Evolutionary conservation across 371 early-diverging fungal species (phyloP), one percentile per base, ranked within the genome.

Genomic region (Blastocladiella emersonii): DNA sequence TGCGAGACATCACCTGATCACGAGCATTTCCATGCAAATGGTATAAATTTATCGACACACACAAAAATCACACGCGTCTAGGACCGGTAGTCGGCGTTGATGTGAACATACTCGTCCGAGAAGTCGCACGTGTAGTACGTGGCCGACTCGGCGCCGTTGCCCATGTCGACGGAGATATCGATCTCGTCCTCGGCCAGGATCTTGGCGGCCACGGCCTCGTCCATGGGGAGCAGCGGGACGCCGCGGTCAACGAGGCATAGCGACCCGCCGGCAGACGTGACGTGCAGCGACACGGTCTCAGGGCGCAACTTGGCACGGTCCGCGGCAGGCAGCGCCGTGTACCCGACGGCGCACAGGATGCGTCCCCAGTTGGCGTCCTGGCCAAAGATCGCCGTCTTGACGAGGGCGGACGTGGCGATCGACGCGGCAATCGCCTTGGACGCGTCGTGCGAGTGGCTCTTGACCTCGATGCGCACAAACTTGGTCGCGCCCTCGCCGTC

Each of bases 311-410:
- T 78, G n/a, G 68, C 66, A 3, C 93, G 88, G 44, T 88, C 78
- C 62, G 92, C 25, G 74, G 80, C 37, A 37, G 81, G 78, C 8
- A 90, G 85, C 19, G 85, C 84, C 35, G 82, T 72, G 70, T 88
- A 89, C 1, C 91, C 91, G 34, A 88, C 85, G 0, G 90, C 90
- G 65, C 89, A 89, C 35, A 88, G 74, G 57, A 91, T 85, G 53
- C 96, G 85, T 34, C 96, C 96, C 96, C 96, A 96, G 76, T 96
- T 96, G 53, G 96, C 96, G 73, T 96, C 96, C 70, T 89, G 83
- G 1, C 96, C 96, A 69, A 86, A 94, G 55, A 96, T 76, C 12
- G 96, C 96, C 0, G 95, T 92, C 74, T 96, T 96, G 45, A 94
- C 93, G 56, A 96, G 76, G 63, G 92, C 85, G 1, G 93, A 93